Percentiles rank a stretch among this genome's conserved stretches.
Evolutionary conservation across 352 stramenopile genomes (phyloP).

Genomic region (Phytopythium chamaehyphon): DNA sequence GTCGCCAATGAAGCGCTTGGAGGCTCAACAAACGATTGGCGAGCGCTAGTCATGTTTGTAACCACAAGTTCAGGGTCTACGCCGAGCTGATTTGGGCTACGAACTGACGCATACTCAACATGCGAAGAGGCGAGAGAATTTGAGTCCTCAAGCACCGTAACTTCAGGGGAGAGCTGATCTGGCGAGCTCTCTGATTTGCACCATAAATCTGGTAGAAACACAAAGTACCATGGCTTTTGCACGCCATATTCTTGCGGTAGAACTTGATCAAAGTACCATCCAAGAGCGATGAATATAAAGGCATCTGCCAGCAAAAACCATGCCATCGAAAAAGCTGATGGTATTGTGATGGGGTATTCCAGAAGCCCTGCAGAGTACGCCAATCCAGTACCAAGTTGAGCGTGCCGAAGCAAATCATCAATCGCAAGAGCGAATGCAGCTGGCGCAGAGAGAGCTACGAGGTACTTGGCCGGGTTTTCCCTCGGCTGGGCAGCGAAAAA

Average conservation of each 20-base stretch:
- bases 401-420: slow-evolving; percentile 51
- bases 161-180: background rate
- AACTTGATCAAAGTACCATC: slow-evolving; percentile 92
- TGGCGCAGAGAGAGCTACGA: slow-evolving; percentile 46
- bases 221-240: slow-evolving; percentile 88
- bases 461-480: slow-evolving; percentile 40
- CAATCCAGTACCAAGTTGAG: slow-evolving; percentile 56
- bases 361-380: slow-evolving; percentile 46
- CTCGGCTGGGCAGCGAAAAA: slow-evolving; percentile 60
- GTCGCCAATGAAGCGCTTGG: slow-evolving; percentile 31
- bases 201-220: slow-evolving; percentile 47
- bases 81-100: no score
- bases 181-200: slow-evolving; percentile 3
- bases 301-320: slow-evolving; percentile 75
- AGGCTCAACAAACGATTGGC: slow-evolving; percentile 34
- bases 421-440: slow-evolving; percentile 66
- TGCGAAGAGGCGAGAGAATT: slow-evolving; percentile 15
- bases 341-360: slow-evolving; percentile 35
- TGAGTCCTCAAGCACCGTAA: slow-evolving; percentile 18
- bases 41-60: slow-evolving; percentile 9
- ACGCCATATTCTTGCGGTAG: slow-evolving; percentile 90
- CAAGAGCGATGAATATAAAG: slow-evolving; percentile 74
- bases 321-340: slow-evolving; percentile 46
- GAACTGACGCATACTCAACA: slow-evolving; percentile 13
- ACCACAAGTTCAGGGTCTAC: slow-evolving; percentile 10